phyloP scores from a whole-genome alignment of 2,329 filamentous ascomycete genomes.

The Aspergillus pseudoviridinutans region DNA sequence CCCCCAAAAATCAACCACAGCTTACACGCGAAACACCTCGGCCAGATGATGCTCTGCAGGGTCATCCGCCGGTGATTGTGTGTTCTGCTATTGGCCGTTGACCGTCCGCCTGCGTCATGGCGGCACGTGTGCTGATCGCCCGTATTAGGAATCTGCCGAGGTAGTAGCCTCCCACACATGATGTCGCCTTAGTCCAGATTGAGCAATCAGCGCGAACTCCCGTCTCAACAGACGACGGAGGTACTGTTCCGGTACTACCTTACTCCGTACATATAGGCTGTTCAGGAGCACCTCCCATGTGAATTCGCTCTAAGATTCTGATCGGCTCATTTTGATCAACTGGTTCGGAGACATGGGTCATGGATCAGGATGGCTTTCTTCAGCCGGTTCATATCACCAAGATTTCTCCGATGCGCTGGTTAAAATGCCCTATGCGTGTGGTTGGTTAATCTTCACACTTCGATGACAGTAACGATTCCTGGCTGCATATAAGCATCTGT shows the following conservation, averaged over 20 bases:
- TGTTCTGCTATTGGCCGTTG: conserved; percentile 15
- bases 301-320: neutral
- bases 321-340: neutral
- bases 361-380: neutral
- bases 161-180: neutral
- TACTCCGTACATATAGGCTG: neutral
- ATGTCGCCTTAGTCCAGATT: neutral
- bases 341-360: neutral
- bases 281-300: neutral
- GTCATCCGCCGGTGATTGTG: neutral
- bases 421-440: neutral
- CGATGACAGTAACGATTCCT: neutral
- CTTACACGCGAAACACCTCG: neutral
- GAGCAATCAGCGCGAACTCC: neutral
- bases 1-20: neutral
- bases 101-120: conserved; percentile 13
- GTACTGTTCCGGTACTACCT: too few species aligned
- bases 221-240: neutral
- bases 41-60: neutral
- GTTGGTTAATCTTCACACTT: too few species aligned
- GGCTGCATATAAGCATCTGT: neutral
- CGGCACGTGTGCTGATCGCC: neutral
- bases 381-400: too few species aligned
- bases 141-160: conserved; percentile 4
- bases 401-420: neutral